phyloP scores from a whole-genome alignment of 495 filamentous ascomycete genomes.

The Xylaria bambusicola region DNA sequence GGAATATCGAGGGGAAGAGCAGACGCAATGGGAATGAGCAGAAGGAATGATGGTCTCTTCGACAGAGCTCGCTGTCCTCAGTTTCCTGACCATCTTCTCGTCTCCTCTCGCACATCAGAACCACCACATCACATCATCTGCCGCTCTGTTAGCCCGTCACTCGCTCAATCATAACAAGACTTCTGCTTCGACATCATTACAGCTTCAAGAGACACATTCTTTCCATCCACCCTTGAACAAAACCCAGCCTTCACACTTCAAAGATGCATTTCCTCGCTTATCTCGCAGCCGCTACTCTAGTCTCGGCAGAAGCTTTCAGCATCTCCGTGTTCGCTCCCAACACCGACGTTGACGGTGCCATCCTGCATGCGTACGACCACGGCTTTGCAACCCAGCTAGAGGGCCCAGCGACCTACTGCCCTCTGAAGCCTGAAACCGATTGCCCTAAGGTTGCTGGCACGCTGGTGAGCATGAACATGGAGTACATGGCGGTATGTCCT shows the following conservation, averaged over 20 bases:
- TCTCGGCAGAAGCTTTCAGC: constrained; percentile 4
- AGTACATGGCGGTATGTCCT: constrained; percentile 28
- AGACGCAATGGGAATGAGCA: background rate
- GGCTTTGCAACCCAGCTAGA: constrained; percentile 25
- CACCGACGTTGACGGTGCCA: constrained; percentile 19
- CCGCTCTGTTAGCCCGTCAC: background rate
- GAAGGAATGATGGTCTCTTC: background rate
- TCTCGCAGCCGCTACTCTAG: background rate
- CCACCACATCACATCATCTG: background rate
- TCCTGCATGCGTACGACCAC: constrained; percentile 25
- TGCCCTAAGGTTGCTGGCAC: constrained; percentile 28
- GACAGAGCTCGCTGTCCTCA: background rate
- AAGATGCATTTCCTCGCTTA: background rate
- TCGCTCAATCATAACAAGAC: background rate
- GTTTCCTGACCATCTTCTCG: background rate
- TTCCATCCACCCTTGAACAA: background rate
- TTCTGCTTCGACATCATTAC: background rate
- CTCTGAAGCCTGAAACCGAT: background rate
- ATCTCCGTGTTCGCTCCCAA: constrained; percentile 26
- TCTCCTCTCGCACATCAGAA: background rate
- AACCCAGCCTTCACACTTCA: no score
- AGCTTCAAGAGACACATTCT: background rate
- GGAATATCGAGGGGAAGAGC: background rate
- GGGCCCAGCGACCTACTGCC: constrained; percentile 26
- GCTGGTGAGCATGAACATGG: constrained; percentile 21